Conservation (phyloP, 139 green algal species). For the Chara braunii region DNA sequence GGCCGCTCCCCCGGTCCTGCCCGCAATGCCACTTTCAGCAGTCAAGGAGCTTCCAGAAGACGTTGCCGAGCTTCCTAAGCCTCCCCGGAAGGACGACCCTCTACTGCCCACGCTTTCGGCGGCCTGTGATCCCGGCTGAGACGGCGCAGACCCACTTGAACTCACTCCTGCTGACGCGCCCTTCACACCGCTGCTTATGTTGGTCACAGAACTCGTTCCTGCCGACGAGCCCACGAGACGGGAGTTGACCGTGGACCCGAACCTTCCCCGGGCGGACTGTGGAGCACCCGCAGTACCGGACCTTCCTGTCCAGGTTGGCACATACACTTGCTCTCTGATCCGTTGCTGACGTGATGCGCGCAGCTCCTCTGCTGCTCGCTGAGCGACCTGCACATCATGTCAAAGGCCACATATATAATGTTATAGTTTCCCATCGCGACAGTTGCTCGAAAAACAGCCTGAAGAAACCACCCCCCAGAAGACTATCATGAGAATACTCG, state of each 20-base stretch:
- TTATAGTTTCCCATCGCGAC: no score
- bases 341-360: constrained; percentile 39
- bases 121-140: neutral
- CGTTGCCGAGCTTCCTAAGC: neutral
- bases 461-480: no score
- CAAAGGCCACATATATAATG: no score
- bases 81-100: no score
- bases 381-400: constrained; percentile 20
- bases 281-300: constrained; percentile 57
- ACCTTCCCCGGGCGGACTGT: neutral
- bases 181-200: no score
- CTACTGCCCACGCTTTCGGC: neutral
- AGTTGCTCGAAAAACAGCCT: no score
- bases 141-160: no score
- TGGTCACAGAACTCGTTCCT: no score
- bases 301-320: constrained; percentile 81
- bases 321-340: constrained; percentile 47
- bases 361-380: constrained; percentile 64
- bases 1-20: neutral
- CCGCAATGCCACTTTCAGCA: constrained; percentile 3
- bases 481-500: no score
- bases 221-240: neutral
- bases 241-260: constrained; percentile 5
- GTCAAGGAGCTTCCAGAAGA: neutral
- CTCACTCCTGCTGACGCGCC: no score